Evolutionary conservation across 164 flowering plant genomes (phyloP), one percentile per base, ranked within the genome.

Genomic region (Magnolia kwangsiensis): DNA sequence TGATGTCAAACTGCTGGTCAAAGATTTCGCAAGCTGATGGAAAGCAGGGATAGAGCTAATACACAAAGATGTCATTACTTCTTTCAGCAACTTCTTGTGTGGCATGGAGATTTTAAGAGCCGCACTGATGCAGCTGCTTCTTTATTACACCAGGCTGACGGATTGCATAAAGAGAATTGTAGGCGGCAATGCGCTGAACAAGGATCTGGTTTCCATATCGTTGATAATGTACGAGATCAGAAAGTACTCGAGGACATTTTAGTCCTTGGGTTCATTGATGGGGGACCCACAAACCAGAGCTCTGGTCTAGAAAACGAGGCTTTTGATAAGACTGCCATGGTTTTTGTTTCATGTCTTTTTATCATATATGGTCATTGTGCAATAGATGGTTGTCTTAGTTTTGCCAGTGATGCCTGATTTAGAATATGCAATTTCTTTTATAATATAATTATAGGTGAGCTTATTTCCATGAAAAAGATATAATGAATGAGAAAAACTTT

Each of bases 41-140:
- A 96, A 96, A 80, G 86, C 89, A 23, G 97, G 97, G 50, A 96
- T 94, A 73, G 98, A 96, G 84, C 79, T 92, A 78, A 96, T 96
- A 98, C 99, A 96, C 89, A 96, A 91, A 79, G 98, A 93, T 78
- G 98, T 96, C 65, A 96, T 96, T 61, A 96, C 97, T 16, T 94
- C 98, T 58, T 96, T 96, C 85, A 96, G 99, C 84, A 96, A 92
- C 82, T 96, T 96, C 83, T 82, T 96, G 72, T 91, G 98, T 65
- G 99, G 99, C 19, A 92, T 94, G 98, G 99, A 96, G 74, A 96
- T 96, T 83, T 82, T 96, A 76, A 90, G 96, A 84, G 97, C 98
- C 77, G 92, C 99, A 61, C 74, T 96, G 84, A 93, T 98, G 11
- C 99, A 96, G 79, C 85, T 96, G 67, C 87, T 96, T 81, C 97